A percentile compares a stretch with the other conserved stretches of the same genome.
Conservation (phyloP, 2,329 filamentous ascomycete genomes). For the Fusarium buharicum region DNA sequence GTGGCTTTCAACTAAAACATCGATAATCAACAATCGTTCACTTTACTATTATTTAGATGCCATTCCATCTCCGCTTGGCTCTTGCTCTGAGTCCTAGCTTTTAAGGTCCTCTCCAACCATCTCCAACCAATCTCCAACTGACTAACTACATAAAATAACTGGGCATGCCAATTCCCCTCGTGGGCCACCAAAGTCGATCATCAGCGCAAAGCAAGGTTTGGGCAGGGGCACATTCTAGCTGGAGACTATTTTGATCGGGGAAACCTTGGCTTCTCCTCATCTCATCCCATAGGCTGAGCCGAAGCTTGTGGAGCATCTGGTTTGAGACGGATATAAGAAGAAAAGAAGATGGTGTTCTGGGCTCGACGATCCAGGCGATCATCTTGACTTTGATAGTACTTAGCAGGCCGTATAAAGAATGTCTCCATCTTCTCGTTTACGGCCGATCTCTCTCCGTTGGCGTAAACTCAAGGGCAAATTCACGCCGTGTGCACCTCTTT, state of each 20-base stretch:
- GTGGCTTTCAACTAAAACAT: slow-evolving; percentile 1
- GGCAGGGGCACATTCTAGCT: neutral
- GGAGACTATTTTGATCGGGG: slow-evolving; percentile 17
- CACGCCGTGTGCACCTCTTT: slow-evolving; percentile 23
- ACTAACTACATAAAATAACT: neutral
- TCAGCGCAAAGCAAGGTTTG: slow-evolving; percentile 1
- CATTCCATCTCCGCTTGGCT: neutral
- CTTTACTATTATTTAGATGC: neutral
- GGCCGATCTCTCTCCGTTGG: slow-evolving; percentile 1
- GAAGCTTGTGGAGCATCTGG: neutral
- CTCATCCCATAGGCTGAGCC: neutral
- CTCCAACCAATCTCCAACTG: slow-evolving; percentile 23
- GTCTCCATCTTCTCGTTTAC: neutral
- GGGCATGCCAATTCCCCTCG: neutral
- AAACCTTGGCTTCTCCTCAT: slow-evolving; percentile 26
- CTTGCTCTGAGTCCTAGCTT: neutral
- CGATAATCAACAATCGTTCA: neutral
- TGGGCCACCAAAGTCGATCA: neutral
- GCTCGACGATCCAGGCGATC: neutral
- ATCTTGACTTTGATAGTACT: neutral
- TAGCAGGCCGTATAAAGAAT: too few relatives aligned
- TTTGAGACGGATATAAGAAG: neutral
- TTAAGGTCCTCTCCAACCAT: neutral
- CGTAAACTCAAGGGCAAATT: slow-evolving; percentile 36
- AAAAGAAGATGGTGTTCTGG: neutral